Evolutionary conservation across 2,329 filamentous ascomycete species (phyloP), one percentile per base, ranked within the genome.

Genomic region (Aspergillus versicolor): DNA sequence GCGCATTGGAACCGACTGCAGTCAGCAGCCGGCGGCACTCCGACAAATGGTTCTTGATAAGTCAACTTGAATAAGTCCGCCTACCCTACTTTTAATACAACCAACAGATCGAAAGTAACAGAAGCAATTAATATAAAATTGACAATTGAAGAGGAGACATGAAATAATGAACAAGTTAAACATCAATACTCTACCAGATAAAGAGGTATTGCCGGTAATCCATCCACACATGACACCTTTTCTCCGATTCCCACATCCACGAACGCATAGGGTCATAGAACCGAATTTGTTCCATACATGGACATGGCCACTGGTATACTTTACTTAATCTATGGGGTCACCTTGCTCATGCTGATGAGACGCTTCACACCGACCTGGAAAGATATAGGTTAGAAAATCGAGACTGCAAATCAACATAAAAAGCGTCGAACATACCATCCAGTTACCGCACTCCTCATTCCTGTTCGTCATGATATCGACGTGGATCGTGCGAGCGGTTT

Each of bases 401-500:
- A 9, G 19, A 15, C 41, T 4, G 8, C 8, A 9, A 11, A 21
- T 22, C 15, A 19, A 3, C 8, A 11, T 12, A 21, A n/a, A 19
- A n/a, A 13, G 19, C 22, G 51, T 30, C 53, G 2, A 50, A 79
- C 87, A 80, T 79, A 92, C 90, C 88, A 93, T 92, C 90, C 90
- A 93, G 70, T 90, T 88, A 54, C 89, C 89, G 71, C 90, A 92
- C 71, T 93, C 89, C 45, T 91, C 88, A 1, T 84, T 88, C 78
- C 88, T 89, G 72, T 91, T 87, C 52, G 84, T 84, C 73, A 91
- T 85, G 56, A 93, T 88, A 62, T 92, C 87, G 43, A 90, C 80
- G 73, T 92, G 90, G 49, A 92, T 80, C 56, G 78, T 82, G 52
- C 85, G 80, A 2, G 90, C 90, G 24, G 78, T 79, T 42, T 85